These are phyloP conservation scores for Cystobasidiaceae sp. DNA, from an alignment of 1,284 basidiomycete species.

Conservation along the genomic window DNA sequence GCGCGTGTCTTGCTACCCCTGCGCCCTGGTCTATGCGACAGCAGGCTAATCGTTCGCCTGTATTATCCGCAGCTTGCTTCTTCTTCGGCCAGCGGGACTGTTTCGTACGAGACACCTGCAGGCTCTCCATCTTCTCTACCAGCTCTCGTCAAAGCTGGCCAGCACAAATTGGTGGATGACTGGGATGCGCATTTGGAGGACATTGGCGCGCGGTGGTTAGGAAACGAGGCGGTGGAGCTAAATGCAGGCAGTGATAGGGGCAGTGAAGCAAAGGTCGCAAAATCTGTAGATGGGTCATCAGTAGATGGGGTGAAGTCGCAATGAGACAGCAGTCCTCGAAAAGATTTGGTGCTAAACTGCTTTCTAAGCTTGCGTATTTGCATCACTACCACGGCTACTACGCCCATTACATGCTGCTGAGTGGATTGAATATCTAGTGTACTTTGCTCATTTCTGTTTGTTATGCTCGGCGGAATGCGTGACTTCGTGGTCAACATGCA, in stretches of 20 bases:
- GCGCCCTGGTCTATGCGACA: neutral
- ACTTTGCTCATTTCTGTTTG: constrained; percentile 6
- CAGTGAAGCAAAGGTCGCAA: no score
- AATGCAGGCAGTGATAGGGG: no score
- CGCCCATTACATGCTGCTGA: no score
- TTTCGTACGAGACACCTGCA: constrained; percentile 38
- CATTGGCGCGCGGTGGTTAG: constrained; percentile 55
- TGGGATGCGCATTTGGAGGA: constrained; percentile 74
- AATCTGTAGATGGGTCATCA: no score
- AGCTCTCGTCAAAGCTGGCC: constrained; percentile 52
- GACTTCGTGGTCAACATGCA: constrained; percentile 30
- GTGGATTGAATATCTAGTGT: no score
- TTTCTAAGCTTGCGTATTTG: no score
- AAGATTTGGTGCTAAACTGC: no score
- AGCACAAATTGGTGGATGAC: constrained; percentile 60
- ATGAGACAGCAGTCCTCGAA: no score
- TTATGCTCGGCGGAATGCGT: constrained; percentile 19
- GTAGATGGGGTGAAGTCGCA: no score
- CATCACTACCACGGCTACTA: no score
- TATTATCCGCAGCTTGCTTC: constrained; percentile 6
- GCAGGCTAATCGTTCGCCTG: neutral
- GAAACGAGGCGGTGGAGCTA: no score
- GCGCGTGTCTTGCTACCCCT: neutral
- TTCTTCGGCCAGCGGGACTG: constrained; percentile 48
- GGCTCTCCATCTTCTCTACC: constrained; percentile 53